Conservation (phyloP, 768 basidiomycete genomes). For the Coprinopsis marcescibilis region DNA sequence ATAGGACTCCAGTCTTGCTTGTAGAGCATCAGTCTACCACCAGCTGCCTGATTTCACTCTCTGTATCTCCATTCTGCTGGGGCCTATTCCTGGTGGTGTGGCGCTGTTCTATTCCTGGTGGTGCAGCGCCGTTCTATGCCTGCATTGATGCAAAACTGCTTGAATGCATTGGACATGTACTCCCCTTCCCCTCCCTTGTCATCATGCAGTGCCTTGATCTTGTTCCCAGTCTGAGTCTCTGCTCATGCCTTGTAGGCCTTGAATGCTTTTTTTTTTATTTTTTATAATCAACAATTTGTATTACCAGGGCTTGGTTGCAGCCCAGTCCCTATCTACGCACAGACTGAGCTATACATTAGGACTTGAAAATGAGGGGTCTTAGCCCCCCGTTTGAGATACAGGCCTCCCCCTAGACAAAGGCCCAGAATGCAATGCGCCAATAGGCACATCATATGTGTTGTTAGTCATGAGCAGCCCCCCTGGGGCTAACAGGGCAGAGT, state of each 20-base stretch:
- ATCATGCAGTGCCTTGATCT: constrained; percentile 21
- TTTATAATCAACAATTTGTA: constrained; percentile 15
- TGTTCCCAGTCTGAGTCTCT: constrained; percentile 22
- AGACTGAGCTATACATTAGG: no score
- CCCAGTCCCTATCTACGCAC: constrained; percentile 24
- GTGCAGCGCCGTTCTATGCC: constrained; percentile 22
- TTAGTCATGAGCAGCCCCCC: no score
- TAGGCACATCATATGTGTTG: no score
- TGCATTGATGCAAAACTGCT: constrained; percentile 16
- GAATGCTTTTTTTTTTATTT: constrained; percentile 23
- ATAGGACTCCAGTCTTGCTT: no score
- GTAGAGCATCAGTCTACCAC: constrained; percentile 23
- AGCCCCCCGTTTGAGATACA: no score
- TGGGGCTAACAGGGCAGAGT: no score
- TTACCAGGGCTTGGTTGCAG: constrained; percentile 22
- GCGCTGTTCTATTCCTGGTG: no score
- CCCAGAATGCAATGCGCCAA: no score
- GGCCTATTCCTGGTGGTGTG: no score
- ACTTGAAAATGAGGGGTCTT: no score
- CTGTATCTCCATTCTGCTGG: constrained; percentile 40
- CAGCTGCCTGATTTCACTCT: constrained; percentile 32
- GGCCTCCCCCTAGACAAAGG: no score
- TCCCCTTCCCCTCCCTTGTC: constrained; percentile 36
- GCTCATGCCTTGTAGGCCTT: constrained; percentile 27
- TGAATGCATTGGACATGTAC: constrained; percentile 22